Conservation (phyloP, 2,329 filamentous ascomycete genomes). For the Ceratocystis huliohia region DNA sequence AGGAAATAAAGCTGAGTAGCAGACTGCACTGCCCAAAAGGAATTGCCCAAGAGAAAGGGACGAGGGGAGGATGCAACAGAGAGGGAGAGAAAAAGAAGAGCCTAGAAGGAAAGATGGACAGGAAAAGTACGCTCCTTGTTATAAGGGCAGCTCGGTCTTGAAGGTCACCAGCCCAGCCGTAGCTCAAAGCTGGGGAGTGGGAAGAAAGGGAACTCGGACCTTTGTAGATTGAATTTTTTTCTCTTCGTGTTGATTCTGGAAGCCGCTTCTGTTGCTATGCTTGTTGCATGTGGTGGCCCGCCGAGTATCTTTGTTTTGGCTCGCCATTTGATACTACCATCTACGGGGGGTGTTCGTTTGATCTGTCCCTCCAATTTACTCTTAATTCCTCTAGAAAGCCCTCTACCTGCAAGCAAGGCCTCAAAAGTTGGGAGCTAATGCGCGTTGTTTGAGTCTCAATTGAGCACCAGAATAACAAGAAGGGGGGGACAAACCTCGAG, state of each 20-base stretch:
- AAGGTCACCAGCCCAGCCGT: not conserved
- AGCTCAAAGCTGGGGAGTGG: not conserved
- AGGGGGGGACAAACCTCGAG: not conserved
- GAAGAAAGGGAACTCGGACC: constrained; percentile 7
- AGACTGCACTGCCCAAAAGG: not conserved
- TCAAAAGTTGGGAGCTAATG: not conserved
- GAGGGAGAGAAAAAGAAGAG: not conserved
- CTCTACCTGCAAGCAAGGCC: not conserved
- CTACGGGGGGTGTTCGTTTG: not conserved
- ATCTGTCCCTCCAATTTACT: not conserved
- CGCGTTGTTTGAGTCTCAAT: not conserved
- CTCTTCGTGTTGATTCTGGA: not conserved
- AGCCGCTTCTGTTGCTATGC: not conserved
- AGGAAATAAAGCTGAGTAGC: not conserved
- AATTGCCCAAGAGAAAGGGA: not conserved
- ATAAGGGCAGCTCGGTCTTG: not conserved
- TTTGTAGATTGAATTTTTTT: constrained; percentile 7
- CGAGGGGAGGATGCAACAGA: not conserved
- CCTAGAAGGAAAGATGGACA: not conserved
- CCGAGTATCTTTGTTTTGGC: too few species aligned
- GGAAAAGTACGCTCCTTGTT: not conserved
- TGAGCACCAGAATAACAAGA: not conserved
- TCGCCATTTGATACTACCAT: too few species aligned
- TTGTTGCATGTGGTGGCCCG: not conserved
- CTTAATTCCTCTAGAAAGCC: not conserved